phyloP scores from a whole-genome alignment of 2,329 filamentous ascomycete species.

The Fusarium praegraminearum region DNA sequence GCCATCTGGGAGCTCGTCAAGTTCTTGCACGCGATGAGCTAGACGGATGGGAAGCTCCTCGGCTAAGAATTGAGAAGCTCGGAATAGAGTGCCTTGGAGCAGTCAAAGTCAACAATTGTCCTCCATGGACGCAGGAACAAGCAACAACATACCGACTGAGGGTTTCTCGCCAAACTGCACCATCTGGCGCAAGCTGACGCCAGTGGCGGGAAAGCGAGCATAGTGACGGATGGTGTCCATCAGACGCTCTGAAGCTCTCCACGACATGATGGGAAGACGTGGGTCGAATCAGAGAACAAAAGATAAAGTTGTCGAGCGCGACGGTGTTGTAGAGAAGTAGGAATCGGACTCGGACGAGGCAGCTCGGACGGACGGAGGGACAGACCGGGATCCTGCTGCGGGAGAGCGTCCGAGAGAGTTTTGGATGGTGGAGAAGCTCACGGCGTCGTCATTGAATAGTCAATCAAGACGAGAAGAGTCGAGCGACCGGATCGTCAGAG shows the following conservation, averaged over 20 bases:
- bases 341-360: constrained; percentile 42
- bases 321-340: constrained; percentile 14
- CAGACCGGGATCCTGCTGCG: constrained; percentile 42
- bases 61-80: constrained; percentile 96
- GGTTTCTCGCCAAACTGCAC: constrained; percentile 97
- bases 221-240: constrained; percentile 99
- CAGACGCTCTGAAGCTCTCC: constrained; percentile 89
- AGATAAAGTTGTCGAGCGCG: constrained; percentile 10
- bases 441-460: constrained; percentile 48
- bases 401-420: constrained; percentile 41
- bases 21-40: constrained; percentile 95
- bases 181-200: constrained; percentile 97
- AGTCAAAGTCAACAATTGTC: constrained; percentile 17
- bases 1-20: constrained; percentile 91
- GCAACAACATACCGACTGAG: constrained; percentile 83
- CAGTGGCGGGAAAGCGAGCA: constrained; percentile 95
- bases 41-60: constrained; percentile 97
- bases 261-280: constrained; percentile 75
- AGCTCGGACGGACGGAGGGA: constrained; percentile 47
- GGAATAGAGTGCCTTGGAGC: constrained; percentile 85
- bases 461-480: constrained; percentile 18
- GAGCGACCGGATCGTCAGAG: constrained; percentile 26
- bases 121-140: constrained; percentile 87
- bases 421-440: constrained; percentile 40
- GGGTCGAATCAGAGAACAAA: constrained; percentile 27